Conservation (phyloP, 2,329 filamentous ascomycete genomes). For the Colletotrichum euphorbiae region DNA sequence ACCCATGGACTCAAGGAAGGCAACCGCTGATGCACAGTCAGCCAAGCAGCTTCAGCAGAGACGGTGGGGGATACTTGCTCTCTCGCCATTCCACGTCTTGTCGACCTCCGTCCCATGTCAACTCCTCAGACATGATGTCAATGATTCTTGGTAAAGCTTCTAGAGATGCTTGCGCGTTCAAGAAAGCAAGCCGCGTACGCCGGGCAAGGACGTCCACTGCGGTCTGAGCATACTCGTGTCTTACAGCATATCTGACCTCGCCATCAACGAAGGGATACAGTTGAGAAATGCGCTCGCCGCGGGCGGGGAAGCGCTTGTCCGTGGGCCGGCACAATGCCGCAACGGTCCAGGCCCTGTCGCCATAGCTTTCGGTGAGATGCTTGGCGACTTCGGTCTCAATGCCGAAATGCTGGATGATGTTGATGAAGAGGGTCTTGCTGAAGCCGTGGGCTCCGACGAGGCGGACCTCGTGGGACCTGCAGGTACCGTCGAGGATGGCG, state of each 20-base stretch:
- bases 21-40: slow-evolving; percentile 57
- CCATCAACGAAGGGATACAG: slow-evolving; percentile 94
- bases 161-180: slow-evolving; percentile 91
- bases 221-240: slow-evolving; percentile 92
- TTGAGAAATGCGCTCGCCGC: slow-evolving; percentile 81
- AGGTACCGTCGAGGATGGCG: slow-evolving; percentile 72
- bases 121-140: slow-evolving; percentile 87
- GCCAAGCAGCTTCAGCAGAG: not conserved
- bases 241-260: slow-evolving; percentile 88
- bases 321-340: slow-evolving; percentile 83
- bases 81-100: slow-evolving; percentile 87
- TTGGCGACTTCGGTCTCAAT: slow-evolving; percentile 92
- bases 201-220: slow-evolving; percentile 89
- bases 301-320: slow-evolving; percentile 82
- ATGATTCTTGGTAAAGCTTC: slow-evolving; percentile 88
- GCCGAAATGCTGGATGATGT: slow-evolving; percentile 92
- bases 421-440: slow-evolving; percentile 92
- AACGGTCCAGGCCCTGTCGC: slow-evolving; percentile 92
- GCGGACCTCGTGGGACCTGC: slow-evolving; percentile 86
- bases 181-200: slow-evolving; percentile 85
- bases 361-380: slow-evolving; percentile 88
- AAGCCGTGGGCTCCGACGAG: slow-evolving; percentile 88
- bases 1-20: slow-evolving; percentile 74
- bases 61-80: slow-evolving; percentile 58
- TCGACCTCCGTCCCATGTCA: slow-evolving; percentile 79